These are phyloP conservation scores for Hericium erinaceus DNA, from an alignment of 768 basidiomycete genomes.

Conservation along the genomic window DNA sequence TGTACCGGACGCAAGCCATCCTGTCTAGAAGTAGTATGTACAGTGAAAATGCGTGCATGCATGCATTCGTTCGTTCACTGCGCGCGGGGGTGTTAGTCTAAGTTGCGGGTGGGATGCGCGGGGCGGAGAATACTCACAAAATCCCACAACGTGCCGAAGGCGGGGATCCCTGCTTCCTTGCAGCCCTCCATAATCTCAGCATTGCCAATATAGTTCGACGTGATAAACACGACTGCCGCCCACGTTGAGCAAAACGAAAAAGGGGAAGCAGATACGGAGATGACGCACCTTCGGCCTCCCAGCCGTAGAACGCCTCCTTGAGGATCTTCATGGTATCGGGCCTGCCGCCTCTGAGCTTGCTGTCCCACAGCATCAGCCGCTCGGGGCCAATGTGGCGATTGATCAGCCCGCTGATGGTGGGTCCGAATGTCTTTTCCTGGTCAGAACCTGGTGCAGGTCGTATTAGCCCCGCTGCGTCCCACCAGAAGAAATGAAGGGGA, in stretches of 20 bases:
- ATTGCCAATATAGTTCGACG: slow-evolving; percentile 32
- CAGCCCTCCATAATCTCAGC: slow-evolving; percentile 33
- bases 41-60: slow-evolving; percentile 1
- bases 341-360: slow-evolving; percentile 29
- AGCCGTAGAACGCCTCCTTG: slow-evolving; percentile 26
- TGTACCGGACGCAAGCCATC: background rate
- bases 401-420: slow-evolving; percentile 32
- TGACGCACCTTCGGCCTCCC: slow-evolving; percentile 25
- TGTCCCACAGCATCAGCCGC: slow-evolving; percentile 33
- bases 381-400: slow-evolving; percentile 29
- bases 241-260: background rate
- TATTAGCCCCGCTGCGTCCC: background rate
- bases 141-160: slow-evolving; percentile 25
- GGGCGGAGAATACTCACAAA: slow-evolving; percentile 5
- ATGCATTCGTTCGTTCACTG: too few relatives aligned
- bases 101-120: background rate
- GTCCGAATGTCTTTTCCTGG: slow-evolving; percentile 36
- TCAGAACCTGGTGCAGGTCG: slow-evolving; percentile 25
- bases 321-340: slow-evolving; percentile 31
- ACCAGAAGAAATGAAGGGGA: background rate
- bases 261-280: too few relatives aligned
- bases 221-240: slow-evolving; percentile 31
- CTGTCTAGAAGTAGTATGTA: background rate
- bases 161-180: slow-evolving; percentile 27
- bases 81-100: background rate